phyloP scores from a whole-genome alignment of 2,329 filamentous ascomycete species.

The Seiridium cupressi region DNA sequence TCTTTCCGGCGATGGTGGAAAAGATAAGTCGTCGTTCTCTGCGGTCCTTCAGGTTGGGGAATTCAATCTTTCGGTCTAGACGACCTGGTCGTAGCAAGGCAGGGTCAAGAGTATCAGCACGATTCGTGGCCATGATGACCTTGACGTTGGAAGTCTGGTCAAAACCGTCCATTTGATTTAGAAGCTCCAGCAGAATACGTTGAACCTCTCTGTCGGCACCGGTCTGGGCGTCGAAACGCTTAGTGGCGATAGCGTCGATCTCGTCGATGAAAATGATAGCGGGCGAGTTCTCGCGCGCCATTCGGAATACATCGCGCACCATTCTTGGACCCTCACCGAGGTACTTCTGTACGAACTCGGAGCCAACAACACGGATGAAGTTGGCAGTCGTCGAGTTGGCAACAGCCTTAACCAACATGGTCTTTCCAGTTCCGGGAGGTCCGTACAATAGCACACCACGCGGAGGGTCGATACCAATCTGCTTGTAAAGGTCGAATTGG shows the following conservation, averaged over 20 bases:
- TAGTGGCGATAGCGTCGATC: slow-evolving; percentile 97
- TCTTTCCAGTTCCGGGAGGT: slow-evolving; percentile 86
- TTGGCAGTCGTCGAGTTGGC: slow-evolving; percentile 97
- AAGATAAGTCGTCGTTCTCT: slow-evolving; percentile 96
- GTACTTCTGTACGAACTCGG: slow-evolving; percentile 99
- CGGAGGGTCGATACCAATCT: slow-evolving; percentile 97
- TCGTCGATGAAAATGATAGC: slow-evolving; percentile 99
- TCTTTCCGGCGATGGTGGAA: slow-evolving; percentile 93
- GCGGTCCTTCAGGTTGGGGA: slow-evolving; percentile 90
- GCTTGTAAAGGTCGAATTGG: slow-evolving; percentile 97
- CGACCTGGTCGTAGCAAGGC: slow-evolving; percentile 91
- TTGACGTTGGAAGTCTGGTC: slow-evolving; percentile 99
- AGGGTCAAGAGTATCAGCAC: slow-evolving; percentile 94
- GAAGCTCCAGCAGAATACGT: slow-evolving; percentile 92
- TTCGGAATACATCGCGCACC: slow-evolving; percentile 98
- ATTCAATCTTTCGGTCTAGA: slow-evolving; percentile 97
- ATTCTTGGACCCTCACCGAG: slow-evolving; percentile 96
- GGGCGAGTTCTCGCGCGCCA: slow-evolving; percentile 97
- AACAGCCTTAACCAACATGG: slow-evolving; percentile 92
- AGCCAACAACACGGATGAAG: slow-evolving; percentile 97
- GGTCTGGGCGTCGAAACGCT: slow-evolving; percentile 98
- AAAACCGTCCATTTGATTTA: slow-evolving; percentile 99
- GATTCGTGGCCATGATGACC: slow-evolving; percentile 99
- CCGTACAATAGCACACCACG: slow-evolving; percentile 95
- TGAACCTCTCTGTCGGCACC: slow-evolving; percentile 97